Conservation (phyloP, 495 filamentous ascomycete species). For the Aspergillus taichungensis region DNA sequence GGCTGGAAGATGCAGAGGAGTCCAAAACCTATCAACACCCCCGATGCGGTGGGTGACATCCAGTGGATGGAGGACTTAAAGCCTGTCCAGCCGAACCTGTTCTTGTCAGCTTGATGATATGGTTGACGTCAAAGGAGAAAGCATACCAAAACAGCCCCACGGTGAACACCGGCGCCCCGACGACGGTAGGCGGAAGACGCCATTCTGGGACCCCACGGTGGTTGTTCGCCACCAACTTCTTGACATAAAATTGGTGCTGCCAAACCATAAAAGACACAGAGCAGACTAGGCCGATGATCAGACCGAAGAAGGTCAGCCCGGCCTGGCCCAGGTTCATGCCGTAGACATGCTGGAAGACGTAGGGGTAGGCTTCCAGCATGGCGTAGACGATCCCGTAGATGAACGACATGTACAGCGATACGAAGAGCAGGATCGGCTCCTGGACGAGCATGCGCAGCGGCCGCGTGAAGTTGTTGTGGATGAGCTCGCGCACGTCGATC, state of each 20-base stretch:
- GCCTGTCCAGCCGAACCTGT: conserved; percentile 37
- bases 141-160: conserved; percentile 52
- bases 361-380: conserved; percentile 17
- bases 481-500: conserved; percentile 19
- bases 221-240: conserved; percentile 60
- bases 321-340: conserved; percentile 9
- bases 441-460: conserved; percentile 25
- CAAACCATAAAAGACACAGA: conserved; percentile 39
- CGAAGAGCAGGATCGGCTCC: conserved; percentile 26
- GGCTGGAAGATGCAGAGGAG: conserved; percentile 16
- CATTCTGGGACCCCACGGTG: conserved; percentile 47
- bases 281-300: conserved; percentile 14
- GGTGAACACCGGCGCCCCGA: conserved; percentile 44
- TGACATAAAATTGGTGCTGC: conserved; percentile 46
- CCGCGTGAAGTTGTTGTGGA: conserved; percentile 21
- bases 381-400: conserved; percentile 29
- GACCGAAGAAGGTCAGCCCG: conserved; percentile 14
- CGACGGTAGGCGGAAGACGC: conserved; percentile 26
- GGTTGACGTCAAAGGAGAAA: conserved; percentile 67
- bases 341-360: conserved; percentile 15
- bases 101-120: conserved; percentile 62
- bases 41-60: conserved; percentile 11
- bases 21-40: conserved; percentile 13
- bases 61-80: conserved; percentile 15
- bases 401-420: conserved; percentile 25